Evolutionary conservation across 2,329 filamentous ascomycete genomes (phyloP), one percentile per base, ranked within the genome.

Genomic region (Cladosporium halotolerans): DNA sequence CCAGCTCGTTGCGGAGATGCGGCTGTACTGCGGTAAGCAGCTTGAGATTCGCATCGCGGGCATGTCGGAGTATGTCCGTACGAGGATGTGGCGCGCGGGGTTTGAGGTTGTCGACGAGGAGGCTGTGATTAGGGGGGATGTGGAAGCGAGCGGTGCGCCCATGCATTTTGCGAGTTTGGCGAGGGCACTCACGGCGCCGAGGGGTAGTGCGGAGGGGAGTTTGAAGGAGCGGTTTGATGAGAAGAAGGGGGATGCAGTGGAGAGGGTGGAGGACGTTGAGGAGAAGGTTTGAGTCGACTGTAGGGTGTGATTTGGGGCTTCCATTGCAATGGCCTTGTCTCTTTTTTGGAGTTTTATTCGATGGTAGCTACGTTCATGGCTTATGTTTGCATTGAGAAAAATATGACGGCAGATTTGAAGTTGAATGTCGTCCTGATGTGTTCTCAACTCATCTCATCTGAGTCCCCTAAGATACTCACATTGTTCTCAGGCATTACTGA

Each of bases 11-110:
- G 67, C 67, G 11, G 77, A 80, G 58, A 58, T 81, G 3, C 68
- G 71, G 14, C 72, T 72, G 19, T 82, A 78, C 51, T 75, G 73
- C 0, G 79, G 79, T 0, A 64, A 71, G 2, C 62, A 65, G 0
- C 68, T 76, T 0, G 71, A 77, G 49, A 59, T 81, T 2, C 63
- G 78, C 0, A 76, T 82, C 41, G 73, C 76, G 1, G 74, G 74
- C 6, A 68, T 81, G 67, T 70, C 69, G 0, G 66, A 70, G 0
- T 70, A 74, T 8, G 67, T 77, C 7, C 52, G 57, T 5, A 55
- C 55, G 16, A 52, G 62, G 18, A 58, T 65, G 23, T 56, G 60
- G 49, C 42, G 62, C 11, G 59, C 59, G 2, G 54, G 55, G 2
- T 61, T 63, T 44, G 40, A 53, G n/a, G 18, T 62, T 11, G 53